Percentiles rank a stretch among this genome's conserved stretches.
These are phyloP conservation scores for Toxicodendron radicans DNA, from an alignment of 345 rosid genomes.

Conservation along the genomic window DNA sequence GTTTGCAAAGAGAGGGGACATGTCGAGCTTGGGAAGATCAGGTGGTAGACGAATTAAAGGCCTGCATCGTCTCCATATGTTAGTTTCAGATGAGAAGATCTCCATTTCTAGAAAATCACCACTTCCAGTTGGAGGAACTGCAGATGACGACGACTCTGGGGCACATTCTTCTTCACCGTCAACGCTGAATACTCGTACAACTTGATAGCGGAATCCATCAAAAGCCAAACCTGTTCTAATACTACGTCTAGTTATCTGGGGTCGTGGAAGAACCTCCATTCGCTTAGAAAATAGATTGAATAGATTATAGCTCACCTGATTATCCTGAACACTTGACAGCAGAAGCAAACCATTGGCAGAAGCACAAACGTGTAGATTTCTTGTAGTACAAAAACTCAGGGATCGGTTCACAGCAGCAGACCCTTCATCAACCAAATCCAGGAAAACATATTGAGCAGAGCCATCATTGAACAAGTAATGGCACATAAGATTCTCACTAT, in stretches of 20 bases:
- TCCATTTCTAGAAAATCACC: conserved; percentile 22
- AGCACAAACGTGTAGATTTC: conserved; percentile 20
- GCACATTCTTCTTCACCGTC: conserved; percentile 1
- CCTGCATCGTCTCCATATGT: conserved; percentile 10
- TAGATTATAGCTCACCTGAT: not conserved
- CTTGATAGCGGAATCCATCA: conserved; percentile 23
- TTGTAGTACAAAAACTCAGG: conserved; percentile 20
- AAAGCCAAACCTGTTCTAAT: conserved; percentile 27
- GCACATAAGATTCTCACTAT: conserved; percentile 19
- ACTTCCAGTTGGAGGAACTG: not conserved
- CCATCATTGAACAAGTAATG: conserved; percentile 28
- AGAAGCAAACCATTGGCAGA: conserved; percentile 28
- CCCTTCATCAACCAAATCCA: conserved; percentile 16
- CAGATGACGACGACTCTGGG: not conserved
- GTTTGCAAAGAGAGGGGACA: conserved; percentile 19
- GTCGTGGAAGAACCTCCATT: conserved; percentile 23
- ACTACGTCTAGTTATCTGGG: conserved; percentile 25
- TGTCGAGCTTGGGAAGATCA: conserved; percentile 25
- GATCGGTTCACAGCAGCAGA: conserved; percentile 7
- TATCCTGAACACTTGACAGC: conserved; percentile 12
- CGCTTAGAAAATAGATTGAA: conserved; percentile 20
- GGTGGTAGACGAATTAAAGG: conserved; percentile 15
- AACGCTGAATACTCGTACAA: conserved; percentile 23
- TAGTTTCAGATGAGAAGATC: conserved; percentile 26
- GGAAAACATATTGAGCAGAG: conserved; percentile 25